A percentile compares a stretch with the other conserved stretches of the same genome.
These are phyloP conservation scores for Diaporthe citrichinensis DNA, from an alignment of 2,329 filamentous ascomycete species.

Conservation along the genomic window DNA sequence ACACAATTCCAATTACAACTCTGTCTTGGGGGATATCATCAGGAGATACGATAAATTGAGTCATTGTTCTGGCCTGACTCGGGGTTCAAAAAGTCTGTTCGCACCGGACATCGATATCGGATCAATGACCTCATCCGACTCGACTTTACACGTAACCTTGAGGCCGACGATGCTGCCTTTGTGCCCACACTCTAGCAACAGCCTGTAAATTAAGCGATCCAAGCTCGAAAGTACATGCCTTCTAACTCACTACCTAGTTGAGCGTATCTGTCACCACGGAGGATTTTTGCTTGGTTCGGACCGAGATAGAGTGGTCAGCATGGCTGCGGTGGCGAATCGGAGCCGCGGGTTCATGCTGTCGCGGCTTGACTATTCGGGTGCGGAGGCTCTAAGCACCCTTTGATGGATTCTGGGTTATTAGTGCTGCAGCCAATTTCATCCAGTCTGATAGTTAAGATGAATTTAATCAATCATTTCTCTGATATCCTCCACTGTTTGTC, in stretches of 20 bases:
- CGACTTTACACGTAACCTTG: not conserved
- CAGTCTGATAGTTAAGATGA: not conserved
- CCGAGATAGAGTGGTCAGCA: not conserved
- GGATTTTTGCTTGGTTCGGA: not conserved
- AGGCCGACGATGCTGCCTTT: not conserved
- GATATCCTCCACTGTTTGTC: not conserved
- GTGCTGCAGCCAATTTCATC: not conserved
- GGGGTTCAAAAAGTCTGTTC: not conserved
- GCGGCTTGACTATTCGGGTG: not conserved
- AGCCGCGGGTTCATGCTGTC: not conserved
- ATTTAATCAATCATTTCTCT: not conserved
- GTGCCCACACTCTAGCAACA: not conserved
- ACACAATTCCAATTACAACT: not conserved
- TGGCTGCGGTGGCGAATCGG: not conserved
- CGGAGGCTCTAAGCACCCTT: constrained; percentile 5
- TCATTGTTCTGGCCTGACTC: not conserved
- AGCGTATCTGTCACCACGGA: not conserved
- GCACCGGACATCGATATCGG: not conserved
- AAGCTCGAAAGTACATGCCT: not conserved
- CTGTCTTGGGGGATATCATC: not conserved
- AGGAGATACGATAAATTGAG: not conserved
- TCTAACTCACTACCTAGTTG: not conserved
- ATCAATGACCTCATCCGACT: not conserved
- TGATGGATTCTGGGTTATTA: not conserved
- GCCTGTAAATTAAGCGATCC: not conserved